A percentile compares a stretch with the other conserved stretches of the same genome.
Evolutionary conservation across 768 basidiomycete genomes (phyloP).

Genomic region (Dacryopinax spathularia): DNA sequence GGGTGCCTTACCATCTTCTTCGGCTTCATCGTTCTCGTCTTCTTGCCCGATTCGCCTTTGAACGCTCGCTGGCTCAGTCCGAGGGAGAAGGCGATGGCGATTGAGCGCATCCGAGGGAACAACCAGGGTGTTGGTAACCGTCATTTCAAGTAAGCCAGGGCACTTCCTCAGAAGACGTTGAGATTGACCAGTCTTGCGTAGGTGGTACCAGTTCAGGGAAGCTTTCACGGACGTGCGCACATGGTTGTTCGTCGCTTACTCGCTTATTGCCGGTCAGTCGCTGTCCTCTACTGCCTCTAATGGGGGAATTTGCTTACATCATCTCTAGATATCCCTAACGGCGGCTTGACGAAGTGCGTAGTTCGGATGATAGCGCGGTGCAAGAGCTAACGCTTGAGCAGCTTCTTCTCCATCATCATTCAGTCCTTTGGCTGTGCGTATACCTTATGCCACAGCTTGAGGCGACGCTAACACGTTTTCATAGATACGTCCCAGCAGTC

Average conservation of each 20-base stretch:
- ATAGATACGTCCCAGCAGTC: neutral
- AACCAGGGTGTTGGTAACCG: constrained; percentile 16
- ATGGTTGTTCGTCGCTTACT: neutral
- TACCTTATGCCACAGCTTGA: too few relatives aligned
- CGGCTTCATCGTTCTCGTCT: constrained; percentile 25
- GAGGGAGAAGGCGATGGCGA: constrained; percentile 18
- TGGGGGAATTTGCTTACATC: too few relatives aligned
- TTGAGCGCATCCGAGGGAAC: constrained; percentile 13
- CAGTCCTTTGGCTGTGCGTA: neutral
- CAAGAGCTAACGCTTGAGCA: neutral
- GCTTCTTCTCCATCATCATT: neutral
- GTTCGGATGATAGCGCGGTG: neutral
- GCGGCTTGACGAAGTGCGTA: neutral
- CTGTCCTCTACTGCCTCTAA: too few relatives aligned
- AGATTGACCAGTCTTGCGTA: constrained; percentile 9
- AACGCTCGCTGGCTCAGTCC: constrained; percentile 21
- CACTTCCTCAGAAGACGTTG: neutral
- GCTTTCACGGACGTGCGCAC: constrained; percentile 18
- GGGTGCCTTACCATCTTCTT: constrained; percentile 30
- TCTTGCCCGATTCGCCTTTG: constrained; percentile 16
- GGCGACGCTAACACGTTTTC: too few relatives aligned
- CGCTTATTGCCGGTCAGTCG: neutral
- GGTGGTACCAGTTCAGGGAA: constrained; percentile 23
- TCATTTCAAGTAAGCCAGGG: constrained; percentile 20
- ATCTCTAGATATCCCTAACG: neutral